Evolutionary conservation across 306 rosid species (phyloP).

Genomic region (Glycyrrhiza uralensis): DNA sequence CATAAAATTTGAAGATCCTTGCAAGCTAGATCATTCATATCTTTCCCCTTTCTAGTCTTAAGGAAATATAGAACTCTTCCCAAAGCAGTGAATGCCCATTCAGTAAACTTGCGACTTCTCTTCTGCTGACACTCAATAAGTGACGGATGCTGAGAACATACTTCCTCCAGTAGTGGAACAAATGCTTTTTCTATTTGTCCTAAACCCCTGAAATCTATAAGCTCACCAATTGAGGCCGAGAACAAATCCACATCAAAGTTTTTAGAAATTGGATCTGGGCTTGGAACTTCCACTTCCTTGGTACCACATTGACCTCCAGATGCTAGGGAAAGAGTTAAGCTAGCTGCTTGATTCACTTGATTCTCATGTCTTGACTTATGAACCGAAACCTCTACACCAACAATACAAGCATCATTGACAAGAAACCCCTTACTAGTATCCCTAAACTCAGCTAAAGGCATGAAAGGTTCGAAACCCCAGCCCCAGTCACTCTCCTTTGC

Average conservation of each 20-base stretch:
- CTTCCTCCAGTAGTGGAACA: slow-evolving; percentile 19
- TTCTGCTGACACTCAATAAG: not conserved
- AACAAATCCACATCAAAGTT: not conserved
- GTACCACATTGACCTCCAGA: not conserved
- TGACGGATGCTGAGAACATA: slow-evolving; percentile 11
- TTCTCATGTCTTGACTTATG: not conserved
- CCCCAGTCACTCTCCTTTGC: not conserved
- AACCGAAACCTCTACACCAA: not conserved
- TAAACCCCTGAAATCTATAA: not conserved
- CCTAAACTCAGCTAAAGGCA: not conserved
- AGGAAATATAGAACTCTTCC: slow-evolving; percentile 23
- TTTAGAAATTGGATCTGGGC: not conserved
- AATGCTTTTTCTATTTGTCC: not conserved
- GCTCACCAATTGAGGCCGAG: not conserved
- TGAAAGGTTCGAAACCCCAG: not conserved
- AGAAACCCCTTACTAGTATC: not conserved
- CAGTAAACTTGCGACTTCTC: slow-evolving; percentile 16
- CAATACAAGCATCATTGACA: not conserved
- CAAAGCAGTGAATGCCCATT: slow-evolving; percentile 19
- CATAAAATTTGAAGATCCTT: slow-evolving; percentile 17
- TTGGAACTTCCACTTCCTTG: not conserved
- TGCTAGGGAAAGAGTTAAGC: not conserved
- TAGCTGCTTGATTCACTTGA: not conserved
- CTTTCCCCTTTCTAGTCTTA: not conserved
- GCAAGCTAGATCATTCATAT: not conserved